Base-by-base conservation (phyloP, 108 stramenopile genomes). In the Mediolabrus comicus region DNA sequence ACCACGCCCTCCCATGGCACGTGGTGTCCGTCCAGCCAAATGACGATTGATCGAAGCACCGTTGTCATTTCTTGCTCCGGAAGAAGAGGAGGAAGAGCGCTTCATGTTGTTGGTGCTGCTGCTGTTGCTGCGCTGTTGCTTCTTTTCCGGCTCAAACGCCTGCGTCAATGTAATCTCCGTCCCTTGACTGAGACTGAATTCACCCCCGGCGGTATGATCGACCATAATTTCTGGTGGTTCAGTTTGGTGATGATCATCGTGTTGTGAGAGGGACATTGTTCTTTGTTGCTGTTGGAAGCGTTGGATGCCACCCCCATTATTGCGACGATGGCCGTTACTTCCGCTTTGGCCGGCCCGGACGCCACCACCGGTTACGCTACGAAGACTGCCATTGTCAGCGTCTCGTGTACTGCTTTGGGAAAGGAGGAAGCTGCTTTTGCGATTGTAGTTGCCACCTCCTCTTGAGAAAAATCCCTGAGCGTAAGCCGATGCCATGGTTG, bases 151-250 rank as follows among this genome's bases (percentile, higher is more conserved):
- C 22, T 49, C 46, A 1, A 49, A 22, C 46, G 46, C 46, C 46
- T 49, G 46, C 0, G 46, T 49, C 22, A 49, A 49, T 8, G 46
- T 49, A 49, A 49, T 49, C 22, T 49, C 46, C 5, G 46, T 49
- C 46, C 2, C 46, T 22, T 49, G 46, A 49, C 46, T 49, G 19
- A 49, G 22, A 8, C 22, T 6, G 10, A 49, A 49, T 9, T 49
- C 46, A 49, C 19, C 46, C 4, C 46, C 46, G 8, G 46, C 46
- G 17, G 1, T 11, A 17, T 49, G 46, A 49, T 49, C 46, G 19
- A 49, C 46, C 46, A 49, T 49, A 22, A 49, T 49, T 49, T 49
- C 46, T 49, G n/a, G n/a, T n/a, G n/a, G n/a, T n/a, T n/a, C n/a
- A n/a, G n/a, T n/a, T n/a, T n/a, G n/a, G n/a, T 49, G 46, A 3